Evolutionary conservation across 177 flowering plant genomes (phyloP), one percentile per base, ranked within the genome.

Genomic region (Vitis hybrid): DNA sequence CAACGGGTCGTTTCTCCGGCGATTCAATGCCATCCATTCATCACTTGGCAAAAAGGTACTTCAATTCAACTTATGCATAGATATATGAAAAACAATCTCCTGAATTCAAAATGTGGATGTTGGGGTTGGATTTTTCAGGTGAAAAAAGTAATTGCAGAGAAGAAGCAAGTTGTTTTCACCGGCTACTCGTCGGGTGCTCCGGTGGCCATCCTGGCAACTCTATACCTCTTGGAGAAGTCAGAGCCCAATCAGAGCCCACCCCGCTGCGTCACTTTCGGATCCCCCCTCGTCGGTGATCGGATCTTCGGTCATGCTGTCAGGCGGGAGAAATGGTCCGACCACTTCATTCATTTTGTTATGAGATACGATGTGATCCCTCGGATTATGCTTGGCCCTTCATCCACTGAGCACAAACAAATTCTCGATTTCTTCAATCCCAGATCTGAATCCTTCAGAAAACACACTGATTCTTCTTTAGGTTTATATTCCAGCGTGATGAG

Each of bases 181-280:
- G 18, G 18, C 18, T 18, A 18, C 18, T 18, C 18, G 18, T 18
- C 18, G 18, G 18, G 18, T 18, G 18, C 18, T 18, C 18, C 18
- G 18, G 18, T 18, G 18, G 18, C 18, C 18, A 18, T 18, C 18
- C 18, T 18, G 18, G 18, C 18, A 18, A 18, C 18, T 18, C 18
- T 18, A 18, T 18, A 18, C 18, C 18, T 18, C 18, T 18, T 18
- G 18, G 18, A 18, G 18, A 18, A 18, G 18, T 18, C 18, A 18
- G 18, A 18, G 18, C 18, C 18, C 18, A 18, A 11, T 63, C n/a
- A 58, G 46, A 32, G 3, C 24, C 58, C 71, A 12, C 83, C 86
- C 35, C 64, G 61, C 5, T 93, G 98, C 69, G 18, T 90, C 13
- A 88, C 98, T 27, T 93, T 90, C 63, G 98, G 98, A 50, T 88